phyloP scores from a whole-genome alignment of 352 stramenopile genomes.

The Globisporangium abappressorium region DNA sequence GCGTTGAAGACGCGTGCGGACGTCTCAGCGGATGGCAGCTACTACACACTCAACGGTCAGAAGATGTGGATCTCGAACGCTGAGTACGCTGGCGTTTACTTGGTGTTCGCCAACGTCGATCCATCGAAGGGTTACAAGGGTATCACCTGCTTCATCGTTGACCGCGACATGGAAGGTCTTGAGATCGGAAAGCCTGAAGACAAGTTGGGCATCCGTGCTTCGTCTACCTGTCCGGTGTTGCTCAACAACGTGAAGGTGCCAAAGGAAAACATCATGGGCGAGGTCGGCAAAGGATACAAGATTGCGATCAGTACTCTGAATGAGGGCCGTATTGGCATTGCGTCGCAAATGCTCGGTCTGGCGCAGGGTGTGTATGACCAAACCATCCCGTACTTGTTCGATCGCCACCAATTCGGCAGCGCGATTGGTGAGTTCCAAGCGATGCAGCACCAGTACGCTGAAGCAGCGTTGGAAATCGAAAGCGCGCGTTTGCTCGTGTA shows the following conservation, averaged over 20 bases:
- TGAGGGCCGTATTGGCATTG: constrained; percentile 95
- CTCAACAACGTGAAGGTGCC: constrained; percentile 95
- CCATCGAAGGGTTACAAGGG: constrained; percentile 93
- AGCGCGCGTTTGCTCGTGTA: constrained; percentile 91
- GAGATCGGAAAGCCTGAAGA: constrained; percentile 94
- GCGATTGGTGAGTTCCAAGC: constrained; percentile 94
- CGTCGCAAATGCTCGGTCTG: constrained; percentile 96
- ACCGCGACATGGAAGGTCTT: constrained; percentile 90
- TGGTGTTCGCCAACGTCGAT: constrained; percentile 96
- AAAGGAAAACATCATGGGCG: constrained; percentile 90
- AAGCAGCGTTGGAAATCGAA: constrained; percentile 94
- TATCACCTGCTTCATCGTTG: constrained; percentile 98
- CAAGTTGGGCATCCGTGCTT: constrained; percentile 96
- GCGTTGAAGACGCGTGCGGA: constrained; percentile 92
- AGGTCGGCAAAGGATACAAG: constrained; percentile 94
- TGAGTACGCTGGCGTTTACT: constrained; percentile 93
- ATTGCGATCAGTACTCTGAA: constrained; percentile 98
- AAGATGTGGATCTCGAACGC: constrained; percentile 99
- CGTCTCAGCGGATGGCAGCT: constrained; percentile 84
- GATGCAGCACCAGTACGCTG: constrained; percentile 97
- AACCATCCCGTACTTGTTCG: constrained; percentile 95
- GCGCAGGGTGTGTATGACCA: constrained; percentile 95
- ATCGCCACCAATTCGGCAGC: constrained; percentile 95
- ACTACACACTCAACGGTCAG: constrained; percentile 94
- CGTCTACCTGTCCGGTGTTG: constrained; percentile 94